Percentiles rank a stretch among this genome's conserved stretches.
Conservation (phyloP, 352 stramenopile genomes). For the Phytophthora palmivora region DNA sequence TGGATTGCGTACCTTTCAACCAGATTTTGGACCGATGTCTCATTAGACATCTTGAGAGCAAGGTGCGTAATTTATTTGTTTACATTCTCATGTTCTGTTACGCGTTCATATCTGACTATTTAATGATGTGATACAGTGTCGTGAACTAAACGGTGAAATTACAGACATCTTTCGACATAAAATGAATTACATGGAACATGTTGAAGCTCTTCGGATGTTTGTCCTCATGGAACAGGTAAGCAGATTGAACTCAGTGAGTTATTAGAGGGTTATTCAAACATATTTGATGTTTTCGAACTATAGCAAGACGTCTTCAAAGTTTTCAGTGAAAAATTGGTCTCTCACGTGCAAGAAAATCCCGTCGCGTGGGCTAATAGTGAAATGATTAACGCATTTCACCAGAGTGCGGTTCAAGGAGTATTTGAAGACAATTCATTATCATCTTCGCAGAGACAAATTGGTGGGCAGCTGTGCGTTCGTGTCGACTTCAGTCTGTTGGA, state of each 20-base stretch:
- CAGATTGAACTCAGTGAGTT: neutral
- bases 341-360: conserved; percentile 59
- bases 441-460: conserved; percentile 42
- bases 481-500: conserved; percentile 62
- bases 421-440: conserved; percentile 54
- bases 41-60: conserved; percentile 39
- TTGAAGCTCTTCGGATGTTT: conserved; percentile 60
- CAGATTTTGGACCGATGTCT: conserved; percentile 43
- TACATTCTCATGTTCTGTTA: neutral
- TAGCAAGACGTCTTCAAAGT: conserved; percentile 77
- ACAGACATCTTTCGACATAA: conserved; percentile 60
- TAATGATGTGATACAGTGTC: conserved; percentile 43
- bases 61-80: conserved; percentile 17
- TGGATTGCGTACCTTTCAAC: conserved; percentile 51
- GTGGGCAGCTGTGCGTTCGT: conserved; percentile 52
- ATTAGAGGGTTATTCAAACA: conserved; percentile 5
- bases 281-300: conserved; percentile 6
- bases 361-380: conserved; percentile 67
- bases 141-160: conserved; percentile 52
- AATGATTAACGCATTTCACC: conserved; percentile 57
- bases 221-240: conserved; percentile 81
- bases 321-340: conserved; percentile 56
- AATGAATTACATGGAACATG: conserved; percentile 57
- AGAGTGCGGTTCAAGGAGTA: conserved; percentile 61
- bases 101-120: conserved; percentile 4